Evolutionary conservation across 305 asterid species (phyloP), one percentile per base, ranked within the genome.

Genomic region (Fraxinus floribunda): DNA sequence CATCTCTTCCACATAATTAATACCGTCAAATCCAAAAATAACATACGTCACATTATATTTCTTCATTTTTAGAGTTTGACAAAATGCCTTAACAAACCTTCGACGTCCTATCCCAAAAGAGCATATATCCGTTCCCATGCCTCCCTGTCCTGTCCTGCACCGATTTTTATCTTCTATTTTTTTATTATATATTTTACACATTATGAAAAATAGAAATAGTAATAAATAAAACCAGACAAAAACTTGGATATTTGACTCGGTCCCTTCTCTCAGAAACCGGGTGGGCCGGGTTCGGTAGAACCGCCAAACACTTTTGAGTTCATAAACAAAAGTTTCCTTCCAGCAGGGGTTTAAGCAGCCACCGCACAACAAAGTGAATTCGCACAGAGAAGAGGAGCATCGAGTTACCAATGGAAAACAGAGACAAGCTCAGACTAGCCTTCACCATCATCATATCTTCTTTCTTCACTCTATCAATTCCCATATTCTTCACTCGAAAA

Each of bases 391-490:
- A 8, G 34, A 22, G 72, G 9, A 62, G 72, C 34, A 62, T 62
- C 72, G 30, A 62, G 15, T 62, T 62, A 24, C 72, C 72, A 62
- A 62, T 62, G 72, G 72, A 62, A 24, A 62, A 78, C 29, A 72
- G 34, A 41, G 87, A 87, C 38, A 85, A 71, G 68, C 84, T 92
- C 78, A 84, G 90, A 77, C 71, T 89, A n/a, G 88, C 88, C 15
- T 64, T 92, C 35, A 82, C 89, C 4, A 29, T 93, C 55, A 84
- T 91, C 13, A 75, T 88, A 79, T 84, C 97, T 70, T 86, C 88
- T 71, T 82, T 89, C 80, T 22, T 91, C 13, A 91, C 94, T 2
- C 79, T 92, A n/a, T 93, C 90, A 79, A 78, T 95, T 87, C 91
- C 97, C 70, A 20, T 88, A 52, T 79, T 82, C 83, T 77, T 93